phyloP scores from a whole-genome alignment of 2,329 filamentous ascomycete species.

The Rhinocladiella mackenziei region DNA sequence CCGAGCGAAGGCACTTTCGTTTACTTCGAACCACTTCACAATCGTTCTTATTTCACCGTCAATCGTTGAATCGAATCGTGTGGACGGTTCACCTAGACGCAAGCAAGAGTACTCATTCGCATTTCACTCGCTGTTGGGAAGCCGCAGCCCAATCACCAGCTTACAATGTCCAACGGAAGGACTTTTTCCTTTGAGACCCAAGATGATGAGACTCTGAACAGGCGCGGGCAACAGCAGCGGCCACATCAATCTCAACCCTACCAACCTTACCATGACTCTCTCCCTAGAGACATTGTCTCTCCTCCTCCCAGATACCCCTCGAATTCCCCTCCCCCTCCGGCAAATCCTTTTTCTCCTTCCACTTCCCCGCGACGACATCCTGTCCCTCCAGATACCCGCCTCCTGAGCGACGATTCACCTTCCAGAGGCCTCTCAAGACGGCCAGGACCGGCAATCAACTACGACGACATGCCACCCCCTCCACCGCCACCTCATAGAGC shows the following conservation, averaged over 20 bases:
- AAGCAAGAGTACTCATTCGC: neutral
- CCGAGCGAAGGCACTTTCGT: neutral
- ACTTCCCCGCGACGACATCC: constrained; percentile 17
- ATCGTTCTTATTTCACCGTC: neutral
- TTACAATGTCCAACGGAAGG: constrained; percentile 22
- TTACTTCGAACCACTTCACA: neutral
- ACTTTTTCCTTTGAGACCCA: constrained; percentile 31
- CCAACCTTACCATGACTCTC: constrained; percentile 26
- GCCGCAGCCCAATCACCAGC: constrained; percentile 14
- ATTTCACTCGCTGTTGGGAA: constrained; percentile 3
- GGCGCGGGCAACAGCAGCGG: constrained; percentile 8
- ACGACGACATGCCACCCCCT: constrained; percentile 27
- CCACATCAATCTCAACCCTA: constrained; percentile 15
- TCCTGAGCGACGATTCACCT: constrained; percentile 15
- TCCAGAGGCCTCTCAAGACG: constrained; percentile 17
- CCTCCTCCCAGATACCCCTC: constrained; percentile 30
- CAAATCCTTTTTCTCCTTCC: constrained; percentile 17
- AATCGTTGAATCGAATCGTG: neutral
- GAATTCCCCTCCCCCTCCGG: constrained; percentile 14
- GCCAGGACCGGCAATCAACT: constrained; percentile 1
- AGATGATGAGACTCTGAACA: constrained; percentile 21
- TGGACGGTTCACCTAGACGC: neutral
- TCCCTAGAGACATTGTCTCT: constrained; percentile 26
- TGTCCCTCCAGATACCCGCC: constrained; percentile 17
- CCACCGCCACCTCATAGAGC: constrained; percentile 34